Evolutionary conservation across 768 basidiomycete species (phyloP).

Genomic region (Tephrocybe sp.): DNA sequence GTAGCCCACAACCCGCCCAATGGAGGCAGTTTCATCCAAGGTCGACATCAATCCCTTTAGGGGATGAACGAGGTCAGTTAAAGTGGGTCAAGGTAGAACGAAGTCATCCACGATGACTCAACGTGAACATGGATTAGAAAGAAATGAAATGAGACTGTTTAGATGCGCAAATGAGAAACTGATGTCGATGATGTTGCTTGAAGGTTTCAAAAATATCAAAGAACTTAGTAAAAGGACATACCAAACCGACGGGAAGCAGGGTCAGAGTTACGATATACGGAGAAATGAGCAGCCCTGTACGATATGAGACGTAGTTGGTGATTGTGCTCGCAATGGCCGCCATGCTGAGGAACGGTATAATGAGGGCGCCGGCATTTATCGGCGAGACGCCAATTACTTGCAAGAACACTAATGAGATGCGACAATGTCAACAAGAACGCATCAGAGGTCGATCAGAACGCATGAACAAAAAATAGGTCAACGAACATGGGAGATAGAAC

Average conservation of each 20-base stretch:
- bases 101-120: not conserved
- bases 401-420: slow-evolving; percentile 18
- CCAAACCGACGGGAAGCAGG: slow-evolving; percentile 22
- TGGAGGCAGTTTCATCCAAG: slow-evolving; percentile 20
- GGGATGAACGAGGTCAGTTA: not conserved
- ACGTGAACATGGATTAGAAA: not conserved
- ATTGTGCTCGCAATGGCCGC: slow-evolving; percentile 20
- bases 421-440: not conserved
- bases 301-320: slow-evolving; percentile 14
- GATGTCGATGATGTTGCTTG: not conserved
- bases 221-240: slow-evolving; percentile 5
- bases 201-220: not conserved
- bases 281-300: slow-evolving; percentile 14
- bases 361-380: slow-evolving; percentile 20
- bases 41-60: slow-evolving; percentile 23
- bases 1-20: slow-evolving; percentile 22
- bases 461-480: not conserved
- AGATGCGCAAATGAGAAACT: not conserved
- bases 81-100: not conserved
- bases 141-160: not conserved
- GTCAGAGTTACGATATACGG: slow-evolving; percentile 14
- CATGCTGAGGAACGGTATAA: slow-evolving; percentile 22
- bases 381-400: slow-evolving; percentile 22
- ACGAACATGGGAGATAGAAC: slow-evolving; percentile 24
- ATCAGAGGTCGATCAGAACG: slow-evolving; percentile 6